These are phyloP conservation scores for Rhodocollybia butyracea DNA, from an alignment of 768 basidiomycete species.

Conservation along the genomic window DNA sequence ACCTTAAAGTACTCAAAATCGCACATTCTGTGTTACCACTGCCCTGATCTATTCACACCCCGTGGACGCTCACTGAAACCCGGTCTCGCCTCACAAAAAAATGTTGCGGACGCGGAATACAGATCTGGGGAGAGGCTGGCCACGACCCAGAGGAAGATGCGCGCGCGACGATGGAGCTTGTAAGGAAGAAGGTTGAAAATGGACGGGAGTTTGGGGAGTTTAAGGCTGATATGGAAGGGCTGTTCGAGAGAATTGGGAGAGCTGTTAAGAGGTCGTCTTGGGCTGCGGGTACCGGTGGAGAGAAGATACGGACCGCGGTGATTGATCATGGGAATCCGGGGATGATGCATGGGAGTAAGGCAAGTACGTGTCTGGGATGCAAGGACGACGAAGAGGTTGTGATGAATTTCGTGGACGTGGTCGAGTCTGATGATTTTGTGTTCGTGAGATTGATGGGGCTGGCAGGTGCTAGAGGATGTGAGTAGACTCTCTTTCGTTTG, in stretches of 20 bases:
- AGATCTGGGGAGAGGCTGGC: constrained; percentile 77
- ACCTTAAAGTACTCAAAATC: constrained; percentile 84
- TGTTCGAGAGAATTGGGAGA: constrained; percentile 82
- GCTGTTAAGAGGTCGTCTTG: constrained; percentile 27
- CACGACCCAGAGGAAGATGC: constrained; percentile 97
- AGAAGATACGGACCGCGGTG: constrained; percentile 57
- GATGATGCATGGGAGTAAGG: constrained; percentile 83
- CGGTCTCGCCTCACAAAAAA: constrained; percentile 91
- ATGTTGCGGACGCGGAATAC: constrained; percentile 90
- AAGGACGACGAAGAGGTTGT: constrained; percentile 75
- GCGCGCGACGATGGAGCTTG: constrained; percentile 77
- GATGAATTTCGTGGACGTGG: constrained; percentile 56
- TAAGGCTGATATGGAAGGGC: constrained; percentile 78
- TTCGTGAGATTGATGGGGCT: constrained; percentile 86
- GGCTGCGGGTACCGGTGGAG: constrained; percentile 19
- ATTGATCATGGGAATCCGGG: constrained; percentile 84
- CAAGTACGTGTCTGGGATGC: constrained; percentile 74
- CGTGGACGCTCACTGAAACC: constrained; percentile 92
- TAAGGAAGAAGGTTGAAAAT: constrained; percentile 76
- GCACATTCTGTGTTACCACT: constrained; percentile 90
- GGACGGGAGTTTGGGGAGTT: constrained; percentile 86
- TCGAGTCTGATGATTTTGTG: constrained; percentile 70
- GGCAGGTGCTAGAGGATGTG: constrained; percentile 81
- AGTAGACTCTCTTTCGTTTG: constrained; percentile 23
- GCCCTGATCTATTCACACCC: constrained; percentile 86